Evolutionary conservation across 2,329 filamentous ascomycete species (phyloP).

Genomic region (Simplicillium sp.): DNA sequence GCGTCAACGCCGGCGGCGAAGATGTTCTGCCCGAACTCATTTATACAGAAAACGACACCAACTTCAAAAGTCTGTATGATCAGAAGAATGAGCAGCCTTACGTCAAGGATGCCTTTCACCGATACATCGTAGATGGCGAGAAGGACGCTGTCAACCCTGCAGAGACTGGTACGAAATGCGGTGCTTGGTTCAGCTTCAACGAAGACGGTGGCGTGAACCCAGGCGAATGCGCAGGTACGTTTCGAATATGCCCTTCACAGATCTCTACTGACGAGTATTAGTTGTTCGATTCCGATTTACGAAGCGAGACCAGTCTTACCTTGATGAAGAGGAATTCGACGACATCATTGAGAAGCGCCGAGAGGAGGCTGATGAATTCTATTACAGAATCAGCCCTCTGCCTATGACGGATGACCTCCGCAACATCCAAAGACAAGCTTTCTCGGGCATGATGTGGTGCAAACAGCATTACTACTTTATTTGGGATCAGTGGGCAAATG

Average conservation of each 20-base stretch:
- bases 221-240: constrained; percentile 79
- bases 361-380: constrained; percentile 94
- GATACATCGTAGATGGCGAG: constrained; percentile 73
- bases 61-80: constrained; percentile 66
- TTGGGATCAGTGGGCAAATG: constrained; percentile 97
- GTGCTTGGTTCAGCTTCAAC: constrained; percentile 87
- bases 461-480: constrained; percentile 97
- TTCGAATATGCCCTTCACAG: constrained; percentile 29
- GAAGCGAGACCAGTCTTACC: constrained; percentile 61
- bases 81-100: constrained; percentile 72
- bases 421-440: constrained; percentile 90
- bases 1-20: constrained; percentile 65
- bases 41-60: constrained; percentile 95
- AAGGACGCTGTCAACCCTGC: constrained; percentile 74
- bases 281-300: constrained; percentile 90
- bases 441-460: constrained; percentile 96
- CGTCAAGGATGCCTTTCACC: constrained; percentile 93
- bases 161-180: constrained; percentile 75
- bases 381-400: constrained; percentile 82
- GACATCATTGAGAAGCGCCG: constrained; percentile 78
- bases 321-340: constrained; percentile 90
- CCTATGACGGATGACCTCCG: constrained; percentile 90
- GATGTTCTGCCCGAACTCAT: constrained; percentile 79
- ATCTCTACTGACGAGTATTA: constrained; percentile 13
- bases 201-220: constrained; percentile 79